Evolutionary conservation across 164 flowering plant genomes (phyloP), one percentile per base, ranked within the genome.

Genomic region (Annona cherimola): DNA sequence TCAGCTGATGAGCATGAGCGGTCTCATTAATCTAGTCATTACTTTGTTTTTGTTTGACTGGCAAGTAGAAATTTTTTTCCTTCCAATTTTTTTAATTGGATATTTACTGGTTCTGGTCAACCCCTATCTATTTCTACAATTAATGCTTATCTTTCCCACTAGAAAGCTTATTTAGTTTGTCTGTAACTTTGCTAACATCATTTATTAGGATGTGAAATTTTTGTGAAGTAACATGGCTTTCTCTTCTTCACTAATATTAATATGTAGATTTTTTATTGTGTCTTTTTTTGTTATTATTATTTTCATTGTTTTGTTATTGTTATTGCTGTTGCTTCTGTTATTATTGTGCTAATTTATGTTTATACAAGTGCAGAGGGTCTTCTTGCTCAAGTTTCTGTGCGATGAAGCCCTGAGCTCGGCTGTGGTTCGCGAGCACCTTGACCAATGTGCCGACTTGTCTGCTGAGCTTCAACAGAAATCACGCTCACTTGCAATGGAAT

Each of bases 381-480:
- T 86, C 80, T 81, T 96, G 78, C 85, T 93, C 16, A 93, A 92
- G 80, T 88, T 90, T 75, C 77, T 96, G 39, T 88, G 93, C 75
- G 97, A 96, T 75, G 99, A 93, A 84, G 79, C 81, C 69, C 79
- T 96, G 76, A 91, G 81, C 72, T 78, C 95, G 4, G 82, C 83
- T 42, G 73, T 86, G 61, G 69, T 92, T 45, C 92, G 88, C 44
- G 95, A 90, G 61, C 99, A 93, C 80, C 87, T 96, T 62, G 99
- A 91, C 69, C 91, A 83, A 14, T 89, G 91, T 85, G 86, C 85
- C 39, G 92, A 89, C 74, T 74, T 71, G 39, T 81, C 89, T 1
- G 69, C 79, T 67, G 99, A 96, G 64, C 79, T 90, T 82, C 96
- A 89, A 86, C 96, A 93, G 80, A 93, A 89, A 76, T 76, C 90